Conservation (phyloP, 108 stramenopile genomes). For the Chaetoceros tenuissimus region DNA sequence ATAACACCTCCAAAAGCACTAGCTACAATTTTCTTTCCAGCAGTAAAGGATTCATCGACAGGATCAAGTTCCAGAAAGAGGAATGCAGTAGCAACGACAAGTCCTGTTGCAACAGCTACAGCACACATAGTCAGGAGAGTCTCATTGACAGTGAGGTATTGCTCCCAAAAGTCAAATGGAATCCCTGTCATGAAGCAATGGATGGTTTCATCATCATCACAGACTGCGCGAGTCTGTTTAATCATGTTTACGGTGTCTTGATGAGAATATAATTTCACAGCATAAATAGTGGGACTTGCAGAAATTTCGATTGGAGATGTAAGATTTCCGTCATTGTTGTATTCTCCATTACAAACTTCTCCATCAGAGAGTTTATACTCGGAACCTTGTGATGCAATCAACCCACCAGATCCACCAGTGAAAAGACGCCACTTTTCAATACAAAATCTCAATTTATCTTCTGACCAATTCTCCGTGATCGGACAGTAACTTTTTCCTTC, state of each 20-base stretch:
- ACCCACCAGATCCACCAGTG: constrained; percentile 23
- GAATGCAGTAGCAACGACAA: constrained; percentile 24
- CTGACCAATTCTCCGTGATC: constrained; percentile 20
- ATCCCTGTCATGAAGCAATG: constrained; percentile 37
- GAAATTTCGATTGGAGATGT: constrained; percentile 17
- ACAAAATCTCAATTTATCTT: constrained; percentile 31
- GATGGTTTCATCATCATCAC: constrained; percentile 24
- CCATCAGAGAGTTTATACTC: constrained; percentile 10
- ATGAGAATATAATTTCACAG: constrained; percentile 19
- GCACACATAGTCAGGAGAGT: constrained; percentile 14
- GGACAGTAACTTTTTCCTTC: constrained; percentile 30
- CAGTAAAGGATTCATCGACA: constrained; percentile 1
- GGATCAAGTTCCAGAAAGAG: constrained; percentile 9
- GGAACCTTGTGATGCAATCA: no score
- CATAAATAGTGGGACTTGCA: constrained; percentile 26
- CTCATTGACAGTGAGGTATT: constrained; percentile 25
- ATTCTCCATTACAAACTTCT: constrained; percentile 22
- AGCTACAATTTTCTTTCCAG: constrained; percentile 10
- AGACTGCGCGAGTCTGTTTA: constrained; percentile 27
- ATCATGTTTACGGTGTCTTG: constrained; percentile 23
- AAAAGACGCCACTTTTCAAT: constrained; percentile 26
- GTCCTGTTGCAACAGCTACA: constrained; percentile 17
- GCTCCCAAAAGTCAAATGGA: constrained; percentile 38
- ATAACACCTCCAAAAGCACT: constrained; percentile 23
- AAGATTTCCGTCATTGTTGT: constrained; percentile 18